phyloP scores from a whole-genome alignment of 176 grass and related monocot genomes.

The Zoysia japonica region DNA sequence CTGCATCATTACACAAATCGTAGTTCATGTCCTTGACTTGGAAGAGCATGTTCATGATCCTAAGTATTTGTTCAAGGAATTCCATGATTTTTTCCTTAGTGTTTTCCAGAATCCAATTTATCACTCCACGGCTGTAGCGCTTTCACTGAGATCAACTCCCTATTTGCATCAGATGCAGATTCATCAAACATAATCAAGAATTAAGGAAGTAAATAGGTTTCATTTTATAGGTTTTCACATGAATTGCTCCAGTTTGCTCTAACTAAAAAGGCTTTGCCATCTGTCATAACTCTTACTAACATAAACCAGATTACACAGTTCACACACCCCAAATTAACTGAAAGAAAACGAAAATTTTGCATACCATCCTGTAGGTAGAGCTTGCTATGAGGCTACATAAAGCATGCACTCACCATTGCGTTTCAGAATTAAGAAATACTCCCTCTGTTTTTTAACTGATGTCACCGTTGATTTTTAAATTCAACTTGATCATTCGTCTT shows the following conservation, averaged over 20 bases:
- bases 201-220: neutral
- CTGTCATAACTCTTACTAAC: too few species aligned
- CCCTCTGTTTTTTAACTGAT: too few species aligned
- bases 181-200: neutral
- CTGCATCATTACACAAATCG: slow-evolving; percentile 39
- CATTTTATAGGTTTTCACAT: neutral
- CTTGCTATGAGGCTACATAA: too few species aligned
- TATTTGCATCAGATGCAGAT: slow-evolving; percentile 14
- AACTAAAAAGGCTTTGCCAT: too few species aligned
- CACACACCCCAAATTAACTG: too few species aligned
- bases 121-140: slow-evolving; percentile 39
- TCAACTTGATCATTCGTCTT: too few species aligned
- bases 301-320: too few species aligned
- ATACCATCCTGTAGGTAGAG: too few species aligned
- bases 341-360: too few species aligned
- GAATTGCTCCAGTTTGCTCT: neutral
- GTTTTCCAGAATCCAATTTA: slow-evolving; percentile 55
- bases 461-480: too few species aligned
- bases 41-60: slow-evolving; percentile 54
- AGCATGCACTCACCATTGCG: too few species aligned
- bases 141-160: slow-evolving; percentile 22
- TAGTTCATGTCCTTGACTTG: slow-evolving; percentile 31
- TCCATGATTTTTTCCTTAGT: slow-evolving; percentile 63
- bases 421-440: too few species aligned
- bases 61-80: slow-evolving; percentile 62